Evolutionary conservation across 2,329 filamentous ascomycete genomes (phyloP), one percentile per base, ranked within the genome.

Genomic region (Verticillium isaacii): DNA sequence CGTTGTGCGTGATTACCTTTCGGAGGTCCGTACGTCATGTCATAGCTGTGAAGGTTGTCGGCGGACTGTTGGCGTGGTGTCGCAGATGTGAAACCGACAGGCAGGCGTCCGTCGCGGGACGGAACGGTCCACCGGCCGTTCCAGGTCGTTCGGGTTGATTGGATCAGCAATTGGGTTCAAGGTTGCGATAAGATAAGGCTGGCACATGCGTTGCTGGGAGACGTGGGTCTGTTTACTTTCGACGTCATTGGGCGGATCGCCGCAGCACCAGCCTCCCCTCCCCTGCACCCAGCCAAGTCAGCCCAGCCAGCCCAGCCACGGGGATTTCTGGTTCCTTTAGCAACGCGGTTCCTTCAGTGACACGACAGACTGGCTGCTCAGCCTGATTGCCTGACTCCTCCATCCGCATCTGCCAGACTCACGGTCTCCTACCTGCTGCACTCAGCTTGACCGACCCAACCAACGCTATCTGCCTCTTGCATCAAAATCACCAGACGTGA

Each of bases 201-300:
- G 15, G 7, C 1, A 2, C 2, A 17, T 12, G 23, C 45, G 72
- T 73, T 73, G 72, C 64, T 65, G 29, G 65, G 70, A 23, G n/a
- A 62, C 2, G 3, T 52, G 14, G 3, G 8, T 32, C 32, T 73
- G 41, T 72, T 75, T 74, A 74, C 70, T 69, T 67, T 37, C 66
- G 70, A 74, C 71, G 73, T 74, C 72, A 75, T 69, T 58, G 29
- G 17, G 6, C 6, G 19, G 25, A n/a, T n/a, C n/a, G 39, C 23
- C 37, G 29, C 56, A 57, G 63, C 62, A 65, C 65, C 66, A 65
- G 63, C 64, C 64, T 64, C 64, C 64, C 62, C 60, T 58, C 29
- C 14, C 29, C 29, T 5, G 29, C 34, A 14, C 34, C 34, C 34
- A 36, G 34, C 34, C 34, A 36, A 36, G 34, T 36, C 8, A 36